Base-by-base conservation (phyloP, 345 rosid species). In the Eucalyptus polybractea region DNA sequence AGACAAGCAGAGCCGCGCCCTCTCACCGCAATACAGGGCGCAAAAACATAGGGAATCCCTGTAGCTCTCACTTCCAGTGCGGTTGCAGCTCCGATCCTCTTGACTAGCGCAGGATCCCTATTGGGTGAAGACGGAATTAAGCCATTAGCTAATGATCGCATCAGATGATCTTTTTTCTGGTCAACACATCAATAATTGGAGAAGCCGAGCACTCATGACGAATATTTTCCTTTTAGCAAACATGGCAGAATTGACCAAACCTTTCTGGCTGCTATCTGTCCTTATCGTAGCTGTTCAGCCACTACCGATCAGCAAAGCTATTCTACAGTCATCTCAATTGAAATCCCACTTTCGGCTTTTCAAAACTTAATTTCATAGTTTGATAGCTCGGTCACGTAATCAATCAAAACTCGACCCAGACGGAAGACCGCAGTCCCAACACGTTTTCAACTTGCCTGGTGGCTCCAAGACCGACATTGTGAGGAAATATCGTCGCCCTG, bases 41-140 rank as follows among this genome's bases (percentile, higher is more conserved):
- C 98, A 76, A 98, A 98, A 81, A 86, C 94, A 80, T 95, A 97
- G 37, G 92, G 94, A 87, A 98, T 95, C 86, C 99, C 99, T 3
- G 99, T 97, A 4, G 99, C 99, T 89, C 96, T 92, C 24, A 94
- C 95, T 96, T 98, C 99, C 21, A 94, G 95, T 12, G 99, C 99
- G 21, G 99, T 98, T 65, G 98, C 97, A 31, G 94, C 97, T 89
- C 99, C 99, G 89, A 98, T 97, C 90, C 87, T 95, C 93, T 91
- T 95, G 42, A 94, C 95, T 81, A 98, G 96, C 45, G 92, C 89
- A 87, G 99, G 98, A 65, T 98, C 97, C 95, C 98, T 97, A 90
- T 21, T 80, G 60, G 25, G 45, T 15, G 14, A 80, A 80, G 50
- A 86, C 40, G 24, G 24, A 67, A 50, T 25, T 24, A 29, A 80